Conservation (phyloP, 257 asterid species). For the Nicotiana undulata region DNA sequence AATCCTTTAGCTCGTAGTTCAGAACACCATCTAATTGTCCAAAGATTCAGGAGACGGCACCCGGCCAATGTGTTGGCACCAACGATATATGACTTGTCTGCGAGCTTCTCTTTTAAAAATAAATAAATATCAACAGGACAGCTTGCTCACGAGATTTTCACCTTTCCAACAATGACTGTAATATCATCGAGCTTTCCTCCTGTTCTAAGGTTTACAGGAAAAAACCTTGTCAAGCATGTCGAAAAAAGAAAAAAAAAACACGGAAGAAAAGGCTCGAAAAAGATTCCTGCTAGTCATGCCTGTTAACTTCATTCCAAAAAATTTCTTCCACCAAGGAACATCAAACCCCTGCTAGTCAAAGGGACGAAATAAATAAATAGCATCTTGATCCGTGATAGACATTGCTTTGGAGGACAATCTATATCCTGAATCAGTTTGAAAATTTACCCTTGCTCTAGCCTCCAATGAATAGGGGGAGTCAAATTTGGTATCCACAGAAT, state of each 20-base stretch:
- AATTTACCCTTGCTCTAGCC: constrained; percentile 57
- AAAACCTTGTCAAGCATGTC: neutral
- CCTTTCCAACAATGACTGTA: constrained; percentile 63
- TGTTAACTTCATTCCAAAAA: constrained; percentile 71
- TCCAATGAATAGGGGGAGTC: constrained; percentile 87
- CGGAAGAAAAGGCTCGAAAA: neutral
- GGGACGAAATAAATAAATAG: neutral
- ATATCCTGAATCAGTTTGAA: neutral
- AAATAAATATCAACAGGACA: neutral
- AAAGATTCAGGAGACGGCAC: too few relatives aligned
- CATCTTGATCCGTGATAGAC: neutral
- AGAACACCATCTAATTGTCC: neutral
- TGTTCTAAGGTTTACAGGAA: constrained; percentile 11
- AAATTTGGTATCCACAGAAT: constrained; percentile 53
- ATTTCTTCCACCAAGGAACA: constrained; percentile 85
- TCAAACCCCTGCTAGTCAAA: constrained; percentile 53
- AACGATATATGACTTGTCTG: neutral
- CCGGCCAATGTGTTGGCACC: neutral
- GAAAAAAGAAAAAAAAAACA: neutral
- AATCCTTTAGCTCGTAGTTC: neutral
- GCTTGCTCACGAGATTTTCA: constrained; percentile 21
- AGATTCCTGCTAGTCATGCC: constrained; percentile 28
- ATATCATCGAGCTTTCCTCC: constrained; percentile 87
- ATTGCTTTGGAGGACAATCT: neutral
- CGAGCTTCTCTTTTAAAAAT: neutral